Evolutionary conservation across 2,329 filamentous ascomycete species (phyloP).

Genomic region (Colletotrichum cordylinicola): DNA sequence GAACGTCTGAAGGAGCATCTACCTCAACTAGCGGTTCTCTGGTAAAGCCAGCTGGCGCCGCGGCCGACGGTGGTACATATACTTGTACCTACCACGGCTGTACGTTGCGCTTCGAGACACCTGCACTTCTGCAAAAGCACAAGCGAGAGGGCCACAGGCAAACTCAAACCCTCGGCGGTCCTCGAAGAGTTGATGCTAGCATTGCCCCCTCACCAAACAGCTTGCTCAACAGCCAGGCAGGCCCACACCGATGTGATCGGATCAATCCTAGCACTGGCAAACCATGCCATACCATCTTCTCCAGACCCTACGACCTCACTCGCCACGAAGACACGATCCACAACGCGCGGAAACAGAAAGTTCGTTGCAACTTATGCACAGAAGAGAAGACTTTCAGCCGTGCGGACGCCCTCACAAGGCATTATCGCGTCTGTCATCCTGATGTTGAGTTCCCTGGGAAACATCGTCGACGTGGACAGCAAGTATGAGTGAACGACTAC

Average conservation of each 20-base stretch:
- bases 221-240: constrained; percentile 83
- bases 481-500: neutral
- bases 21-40: constrained; percentile 36
- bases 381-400: constrained; percentile 98
- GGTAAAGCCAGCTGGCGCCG: constrained; percentile 63
- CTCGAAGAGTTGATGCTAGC: constrained; percentile 34
- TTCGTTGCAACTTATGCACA: constrained; percentile 88
- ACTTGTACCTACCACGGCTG: constrained; percentile 97
- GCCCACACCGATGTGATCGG: constrained; percentile 90
- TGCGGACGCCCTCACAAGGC: constrained; percentile 90
- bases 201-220: constrained; percentile 53
- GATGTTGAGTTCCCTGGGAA: constrained; percentile 83
- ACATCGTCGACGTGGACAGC: constrained; percentile 40
- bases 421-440: constrained; percentile 93
- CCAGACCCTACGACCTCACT: constrained; percentile 93
- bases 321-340: constrained; percentile 98
- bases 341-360: constrained; percentile 92
- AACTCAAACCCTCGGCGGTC: constrained; percentile 57
- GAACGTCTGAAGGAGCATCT: constrained; percentile 16
- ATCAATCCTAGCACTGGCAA: constrained; percentile 96
- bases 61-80: constrained; percentile 86
- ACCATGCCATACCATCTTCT: constrained; percentile 93
- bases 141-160: constrained; percentile 92
- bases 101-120: constrained; percentile 85
- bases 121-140: constrained; percentile 88